These are phyloP conservation scores for Gossypium gossypioides DNA, from an alignment of 441 rosid species.

Conservation along the genomic window DNA sequence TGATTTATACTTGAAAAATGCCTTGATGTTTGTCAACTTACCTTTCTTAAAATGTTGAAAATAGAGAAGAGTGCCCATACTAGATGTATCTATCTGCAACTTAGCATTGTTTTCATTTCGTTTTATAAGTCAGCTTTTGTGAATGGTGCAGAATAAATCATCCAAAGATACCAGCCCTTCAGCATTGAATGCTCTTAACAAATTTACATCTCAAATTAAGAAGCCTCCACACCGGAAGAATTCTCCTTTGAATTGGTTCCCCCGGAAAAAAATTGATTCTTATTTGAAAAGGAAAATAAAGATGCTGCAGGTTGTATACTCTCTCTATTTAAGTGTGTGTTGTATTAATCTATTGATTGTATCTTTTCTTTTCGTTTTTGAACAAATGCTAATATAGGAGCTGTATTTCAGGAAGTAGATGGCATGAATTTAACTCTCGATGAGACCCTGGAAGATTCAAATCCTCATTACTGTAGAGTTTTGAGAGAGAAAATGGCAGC, in stretches of 20 bases:
- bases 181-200: conserved; percentile 41
- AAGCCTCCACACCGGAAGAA: conserved; percentile 66
- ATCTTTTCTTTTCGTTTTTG: background rate
- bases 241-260: conserved; percentile 80
- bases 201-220: conserved; percentile 55
- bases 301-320: conserved; percentile 58
- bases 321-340: too few relatives aligned
- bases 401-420: conserved; percentile 54
- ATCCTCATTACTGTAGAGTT: conserved; percentile 82
- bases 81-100: background rate
- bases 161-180: conserved; percentile 46
- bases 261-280: conserved; percentile 68
- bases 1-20: background rate
- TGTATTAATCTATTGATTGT: background rate
- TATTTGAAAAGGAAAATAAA: conserved; percentile 73
- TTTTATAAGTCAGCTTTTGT: background rate
- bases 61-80: background rate
- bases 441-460: conserved; percentile 77
- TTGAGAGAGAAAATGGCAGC: conserved; percentile 85
- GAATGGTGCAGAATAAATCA: conserved; percentile 44
- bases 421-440: conserved; percentile 86
- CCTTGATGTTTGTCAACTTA: background rate
- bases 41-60: background rate
- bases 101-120: background rate
- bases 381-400: conserved; percentile 5